A percentile compares a stretch with the other conserved stretches of the same genome.
Evolutionary conservation across 495 filamentous ascomycete species (phyloP).

Genomic region (Articulospora tetracladia): DNA sequence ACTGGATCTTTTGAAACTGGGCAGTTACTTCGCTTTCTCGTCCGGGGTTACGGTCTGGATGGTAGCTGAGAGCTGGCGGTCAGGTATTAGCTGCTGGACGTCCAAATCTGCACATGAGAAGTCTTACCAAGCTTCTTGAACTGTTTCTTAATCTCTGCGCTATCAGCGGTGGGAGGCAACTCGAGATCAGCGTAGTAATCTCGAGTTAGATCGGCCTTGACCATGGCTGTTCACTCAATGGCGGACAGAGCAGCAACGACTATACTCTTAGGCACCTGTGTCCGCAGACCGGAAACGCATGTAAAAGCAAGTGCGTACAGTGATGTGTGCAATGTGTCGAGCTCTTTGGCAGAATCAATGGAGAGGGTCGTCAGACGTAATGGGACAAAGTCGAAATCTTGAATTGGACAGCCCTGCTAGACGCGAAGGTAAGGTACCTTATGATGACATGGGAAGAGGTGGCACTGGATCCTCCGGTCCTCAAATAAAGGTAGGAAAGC

Average conservation of each 20-base stretch:
- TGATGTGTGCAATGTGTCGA: too few relatives aligned
- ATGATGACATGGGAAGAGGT: neutral
- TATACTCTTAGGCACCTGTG: neutral
- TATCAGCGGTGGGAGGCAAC: constrained; percentile 55
- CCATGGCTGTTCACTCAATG: constrained; percentile 46
- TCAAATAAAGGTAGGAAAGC: neutral
- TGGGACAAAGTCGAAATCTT: neutral
- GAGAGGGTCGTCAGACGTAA: neutral
- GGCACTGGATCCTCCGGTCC: neutral
- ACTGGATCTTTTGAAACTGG: constrained; percentile 81
- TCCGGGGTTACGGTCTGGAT: constrained; percentile 88
- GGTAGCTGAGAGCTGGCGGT: constrained; percentile 68
- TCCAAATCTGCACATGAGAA: neutral
- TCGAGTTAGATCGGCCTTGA: constrained; percentile 64
- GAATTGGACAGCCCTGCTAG: neutral
- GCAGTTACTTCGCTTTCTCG: constrained; percentile 71
- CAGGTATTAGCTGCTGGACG: neutral
- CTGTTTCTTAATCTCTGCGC: constrained; percentile 76
- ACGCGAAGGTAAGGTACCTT: neutral
- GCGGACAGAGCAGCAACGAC: neutral
- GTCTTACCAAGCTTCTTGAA: constrained; percentile 76
- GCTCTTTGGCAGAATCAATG: neutral
- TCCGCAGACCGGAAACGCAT: neutral
- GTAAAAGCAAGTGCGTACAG: neutral
- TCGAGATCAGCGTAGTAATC: constrained; percentile 90